phyloP scores from a whole-genome alignment of 148 eudicot genomes.

The Simmondsia chinensis region DNA sequence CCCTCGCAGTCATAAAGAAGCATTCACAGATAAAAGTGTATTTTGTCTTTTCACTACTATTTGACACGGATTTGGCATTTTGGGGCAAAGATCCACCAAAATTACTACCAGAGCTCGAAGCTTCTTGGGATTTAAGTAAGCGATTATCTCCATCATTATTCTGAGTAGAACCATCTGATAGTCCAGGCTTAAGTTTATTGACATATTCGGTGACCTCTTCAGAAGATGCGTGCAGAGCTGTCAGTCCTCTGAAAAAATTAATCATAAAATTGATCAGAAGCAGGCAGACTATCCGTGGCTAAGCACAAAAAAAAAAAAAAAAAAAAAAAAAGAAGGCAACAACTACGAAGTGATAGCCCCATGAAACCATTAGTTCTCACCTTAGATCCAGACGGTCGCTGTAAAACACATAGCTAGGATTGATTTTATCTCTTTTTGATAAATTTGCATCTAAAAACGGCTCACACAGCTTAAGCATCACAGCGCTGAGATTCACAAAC shows the following conservation, averaged over 20 bases:
- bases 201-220: constrained; percentile 81
- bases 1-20: constrained; percentile 99
- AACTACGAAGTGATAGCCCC: not conserved
- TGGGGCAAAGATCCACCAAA: constrained; percentile 21
- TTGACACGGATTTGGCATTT: constrained; percentile 26
- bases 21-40: constrained; percentile 90
- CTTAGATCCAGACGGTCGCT: constrained; percentile 69
- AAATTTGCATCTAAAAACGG: constrained; percentile 87
- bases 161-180: constrained; percentile 17
- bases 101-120: constrained; percentile 51
- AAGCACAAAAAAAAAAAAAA: not conserved
- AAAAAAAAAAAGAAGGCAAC: not conserved
- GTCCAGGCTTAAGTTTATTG: constrained; percentile 25
- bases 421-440: constrained; percentile 76
- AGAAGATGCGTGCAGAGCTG: constrained; percentile 94
- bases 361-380: constrained; percentile 23
- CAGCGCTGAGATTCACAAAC: constrained; percentile 96
- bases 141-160: constrained; percentile 32
- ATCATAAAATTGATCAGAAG: not conserved
- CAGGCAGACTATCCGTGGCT: too few species aligned
- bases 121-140: constrained; percentile 47
- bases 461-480: constrained; percentile 88
- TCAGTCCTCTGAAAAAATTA: constrained; percentile 45
- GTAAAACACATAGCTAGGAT: constrained; percentile 65
- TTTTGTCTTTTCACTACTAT: constrained; percentile 32